Conservation (phyloP, 2,329 filamentous ascomycete genomes). For the Penicillium sclerotigenum region DNA sequence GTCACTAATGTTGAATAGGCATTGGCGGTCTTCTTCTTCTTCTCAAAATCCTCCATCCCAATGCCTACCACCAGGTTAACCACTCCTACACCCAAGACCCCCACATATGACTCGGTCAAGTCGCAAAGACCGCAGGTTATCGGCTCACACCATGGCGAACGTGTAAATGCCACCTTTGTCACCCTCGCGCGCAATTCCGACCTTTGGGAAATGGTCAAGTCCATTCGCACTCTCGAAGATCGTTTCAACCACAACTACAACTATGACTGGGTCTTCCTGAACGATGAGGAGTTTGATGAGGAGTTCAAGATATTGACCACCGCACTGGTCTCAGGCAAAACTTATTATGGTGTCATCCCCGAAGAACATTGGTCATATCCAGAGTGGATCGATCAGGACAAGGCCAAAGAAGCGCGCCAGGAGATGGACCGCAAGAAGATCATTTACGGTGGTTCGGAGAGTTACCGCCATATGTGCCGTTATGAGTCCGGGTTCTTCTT, state of each 20-base stretch:
- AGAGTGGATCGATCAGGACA: conserved; percentile 91
- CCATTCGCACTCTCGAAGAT: conserved; percentile 94
- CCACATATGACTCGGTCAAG: conserved; percentile 24
- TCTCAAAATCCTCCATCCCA: conserved; percentile 61
- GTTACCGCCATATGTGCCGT: conserved; percentile 98
- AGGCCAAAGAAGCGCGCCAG: conserved; percentile 82
- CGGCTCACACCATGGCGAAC: conserved; percentile 59
- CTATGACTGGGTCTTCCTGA: conserved; percentile 99
- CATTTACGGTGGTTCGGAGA: conserved; percentile 95
- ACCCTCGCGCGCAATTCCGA: conserved; percentile 91
- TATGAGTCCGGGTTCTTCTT: conserved; percentile 99
- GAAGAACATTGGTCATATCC: conserved; percentile 97
- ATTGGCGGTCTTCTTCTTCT: conserved; percentile 75
- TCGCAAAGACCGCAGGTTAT: conserved; percentile 25
- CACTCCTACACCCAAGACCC: conserved; percentile 10
- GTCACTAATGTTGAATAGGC: conserved; percentile 40
- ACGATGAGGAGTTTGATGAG: conserved; percentile 90
- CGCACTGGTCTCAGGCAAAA: conserved; percentile 86
- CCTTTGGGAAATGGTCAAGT: conserved; percentile 93
- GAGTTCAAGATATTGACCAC: conserved; percentile 90
- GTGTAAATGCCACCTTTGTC: conserved; percentile 96
- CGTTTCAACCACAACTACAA: conserved; percentile 95
- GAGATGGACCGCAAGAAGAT: conserved; percentile 94
- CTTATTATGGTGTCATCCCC: conserved; percentile 84
- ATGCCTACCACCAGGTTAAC: conserved; percentile 27